phyloP scores from a whole-genome alignment of 1,284 basidiomycete species.

The Boletus sp. region DNA sequence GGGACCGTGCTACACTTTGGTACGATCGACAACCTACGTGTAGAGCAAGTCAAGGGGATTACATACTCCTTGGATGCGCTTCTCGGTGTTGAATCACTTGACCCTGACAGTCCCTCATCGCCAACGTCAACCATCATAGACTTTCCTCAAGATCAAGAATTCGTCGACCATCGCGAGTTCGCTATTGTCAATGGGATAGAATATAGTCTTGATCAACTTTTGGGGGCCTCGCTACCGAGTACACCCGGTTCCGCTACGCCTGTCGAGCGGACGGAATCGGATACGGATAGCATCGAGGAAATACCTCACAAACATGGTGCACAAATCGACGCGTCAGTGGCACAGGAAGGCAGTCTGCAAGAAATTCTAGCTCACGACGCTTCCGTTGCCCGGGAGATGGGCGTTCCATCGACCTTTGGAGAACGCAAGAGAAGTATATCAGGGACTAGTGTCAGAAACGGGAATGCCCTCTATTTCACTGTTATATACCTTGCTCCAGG shows the following conservation, averaged over 20 bases:
- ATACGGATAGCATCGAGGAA: constrained; percentile 33
- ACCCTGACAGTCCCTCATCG: constrained; percentile 44
- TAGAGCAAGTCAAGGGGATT: constrained; percentile 98
- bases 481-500: constrained; percentile 99
- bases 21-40: constrained; percentile 77
- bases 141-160: constrained; percentile 50
- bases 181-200: constrained; percentile 97
- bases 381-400: constrained; percentile 71
- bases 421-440: constrained; percentile 47
- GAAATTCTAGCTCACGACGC: constrained; percentile 66
- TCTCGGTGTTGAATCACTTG: constrained; percentile 69
- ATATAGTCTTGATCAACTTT: constrained; percentile 87
- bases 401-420: constrained; percentile 51
- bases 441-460: constrained; percentile 57
- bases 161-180: constrained; percentile 86
- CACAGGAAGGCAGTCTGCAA: constrained; percentile 52
- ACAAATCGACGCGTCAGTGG: constrained; percentile 68
- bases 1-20: constrained; percentile 94
- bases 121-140: constrained; percentile 45
- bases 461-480: constrained; percentile 87
- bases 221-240: constrained; percentile 49
- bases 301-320: constrained; percentile 60
- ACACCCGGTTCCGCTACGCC: constrained; percentile 32
- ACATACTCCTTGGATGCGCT: constrained; percentile 96
- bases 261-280: constrained; percentile 30